A percentile compares a stretch with the other conserved stretches of the same genome.
Conservation (phyloP, 2,329 filamentous ascomycete genomes). For the Penicillium sp. region DNA sequence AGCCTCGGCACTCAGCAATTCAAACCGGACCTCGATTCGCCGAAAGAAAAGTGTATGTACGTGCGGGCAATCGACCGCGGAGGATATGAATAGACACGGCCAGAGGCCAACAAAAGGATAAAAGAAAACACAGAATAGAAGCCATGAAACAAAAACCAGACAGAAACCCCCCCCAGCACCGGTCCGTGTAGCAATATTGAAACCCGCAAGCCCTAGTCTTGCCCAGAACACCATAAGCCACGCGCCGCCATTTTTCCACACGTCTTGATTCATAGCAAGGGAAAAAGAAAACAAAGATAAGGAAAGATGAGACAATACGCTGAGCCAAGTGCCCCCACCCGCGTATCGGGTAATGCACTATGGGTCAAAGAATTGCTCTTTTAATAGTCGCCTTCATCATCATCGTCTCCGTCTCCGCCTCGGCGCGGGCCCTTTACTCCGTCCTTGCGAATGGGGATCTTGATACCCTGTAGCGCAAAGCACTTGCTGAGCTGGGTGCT, state of each 20-base stretch:
- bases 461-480: constrained; percentile 88
- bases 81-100: constrained; percentile 15
- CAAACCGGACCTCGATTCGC: not conserved
- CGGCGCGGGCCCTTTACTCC: constrained; percentile 44
- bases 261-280: constrained; percentile 17
- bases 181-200: constrained; percentile 24
- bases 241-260: constrained; percentile 15
- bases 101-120: constrained; percentile 6
- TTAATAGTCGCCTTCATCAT: constrained; percentile 27
- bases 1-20: not conserved
- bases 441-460: constrained; percentile 92
- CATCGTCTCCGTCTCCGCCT: constrained; percentile 29
- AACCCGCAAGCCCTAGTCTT: constrained; percentile 11
- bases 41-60: constrained; percentile 13
- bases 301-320: not conserved
- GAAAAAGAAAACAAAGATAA: constrained; percentile 7
- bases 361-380: constrained; percentile 1
- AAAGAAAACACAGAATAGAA: constrained; percentile 2
- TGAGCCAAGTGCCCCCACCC: not conserved
- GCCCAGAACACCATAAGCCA: constrained; percentile 26
- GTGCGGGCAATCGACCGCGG: constrained; percentile 8
- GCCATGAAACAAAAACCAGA: not conserved
- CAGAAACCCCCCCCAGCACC: constrained; percentile 20
- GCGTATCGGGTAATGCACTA: not conserved
- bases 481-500: constrained; percentile 83